A percentile compares a stretch with the other conserved stretches of the same genome.
These are phyloP conservation scores for Ceratobasidium sp. DNA, from an alignment of 1,284 basidiomycete genomes.

Conservation along the genomic window DNA sequence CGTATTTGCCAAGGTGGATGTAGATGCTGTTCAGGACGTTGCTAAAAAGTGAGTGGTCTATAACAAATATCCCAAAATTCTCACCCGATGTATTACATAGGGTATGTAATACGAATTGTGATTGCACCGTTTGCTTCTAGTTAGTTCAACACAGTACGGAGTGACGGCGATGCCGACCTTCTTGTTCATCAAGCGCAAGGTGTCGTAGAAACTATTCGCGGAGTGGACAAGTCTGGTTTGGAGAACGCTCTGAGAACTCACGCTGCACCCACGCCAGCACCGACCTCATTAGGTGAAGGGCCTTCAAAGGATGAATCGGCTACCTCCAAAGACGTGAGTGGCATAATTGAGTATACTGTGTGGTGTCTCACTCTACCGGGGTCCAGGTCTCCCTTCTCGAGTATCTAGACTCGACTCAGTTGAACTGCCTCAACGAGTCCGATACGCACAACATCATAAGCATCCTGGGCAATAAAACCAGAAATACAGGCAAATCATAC, in stretches of 20 bases:
- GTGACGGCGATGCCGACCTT: constrained; percentile 57
- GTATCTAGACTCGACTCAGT: constrained; percentile 69
- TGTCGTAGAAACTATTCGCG: constrained; percentile 54
- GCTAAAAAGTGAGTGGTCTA: constrained; percentile 53
- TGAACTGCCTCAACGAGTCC: constrained; percentile 84
- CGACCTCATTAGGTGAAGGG: constrained; percentile 10
- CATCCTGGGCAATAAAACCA: constrained; percentile 66
- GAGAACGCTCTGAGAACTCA: constrained; percentile 52
- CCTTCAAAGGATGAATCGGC: constrained; percentile 34
- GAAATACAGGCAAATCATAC: constrained; percentile 64
- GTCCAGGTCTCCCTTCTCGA: constrained; percentile 67
- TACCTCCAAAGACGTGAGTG: constrained; percentile 46
- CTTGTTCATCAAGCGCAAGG: constrained; percentile 55
- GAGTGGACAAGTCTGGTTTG: constrained; percentile 52
- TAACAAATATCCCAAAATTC: background rate
- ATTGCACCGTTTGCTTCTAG: background rate
- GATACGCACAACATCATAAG: constrained; percentile 69
- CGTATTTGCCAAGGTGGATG: constrained; percentile 56
- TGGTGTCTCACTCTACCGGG: constrained; percentile 3
- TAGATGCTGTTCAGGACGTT: constrained; percentile 53
- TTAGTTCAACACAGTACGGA: constrained; percentile 28
- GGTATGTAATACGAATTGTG: background rate
- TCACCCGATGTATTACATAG: background rate
- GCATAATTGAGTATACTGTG: background rate
- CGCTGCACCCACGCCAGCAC: constrained; percentile 48